Percentiles rank a stretch among this genome's conserved stretches.
These are phyloP conservation scores for Scheffersomyces ergatensis DNA, from an alignment of 805 yeast species.

Conservation along the genomic window DNA sequence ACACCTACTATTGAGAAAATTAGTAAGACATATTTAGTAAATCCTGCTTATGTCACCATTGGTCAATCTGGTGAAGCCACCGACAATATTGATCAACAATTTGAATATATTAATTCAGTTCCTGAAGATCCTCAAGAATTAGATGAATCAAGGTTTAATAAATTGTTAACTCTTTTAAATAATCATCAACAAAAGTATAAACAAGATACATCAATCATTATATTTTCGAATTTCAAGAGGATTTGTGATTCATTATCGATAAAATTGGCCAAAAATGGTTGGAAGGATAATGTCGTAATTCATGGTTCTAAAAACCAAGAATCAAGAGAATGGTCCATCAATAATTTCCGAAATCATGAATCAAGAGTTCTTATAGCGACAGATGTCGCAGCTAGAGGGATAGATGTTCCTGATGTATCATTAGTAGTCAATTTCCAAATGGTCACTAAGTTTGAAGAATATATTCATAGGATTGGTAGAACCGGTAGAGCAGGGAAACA, in stretches of 20 bases:
- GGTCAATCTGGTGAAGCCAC: slow-evolving; percentile 67
- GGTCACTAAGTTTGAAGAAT: slow-evolving; percentile 75
- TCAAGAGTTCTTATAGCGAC: slow-evolving; percentile 80
- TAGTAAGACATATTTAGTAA: slow-evolving; percentile 56
- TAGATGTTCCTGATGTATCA: slow-evolving; percentile 85
- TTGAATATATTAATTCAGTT: slow-evolving; percentile 32
- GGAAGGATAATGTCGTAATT: slow-evolving; percentile 52
- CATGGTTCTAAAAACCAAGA: slow-evolving; percentile 89
- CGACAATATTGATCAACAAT: slow-evolving; percentile 68
- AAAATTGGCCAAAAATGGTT: slow-evolving; percentile 44
- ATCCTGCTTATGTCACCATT: slow-evolving; percentile 64
- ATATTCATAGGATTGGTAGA: slow-evolving; percentile 91
- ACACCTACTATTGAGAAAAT: slow-evolving; percentile 69
- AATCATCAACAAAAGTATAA: slow-evolving; percentile 39
- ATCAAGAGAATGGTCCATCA: slow-evolving; percentile 76
- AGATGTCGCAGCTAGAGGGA: slow-evolving; percentile 94
- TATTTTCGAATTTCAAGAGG: slow-evolving; percentile 77
- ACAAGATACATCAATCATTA: slow-evolving; percentile 45
- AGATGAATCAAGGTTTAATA: slow-evolving; percentile 37
- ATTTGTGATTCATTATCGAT: slow-evolving; percentile 66
- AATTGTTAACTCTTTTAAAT: slow-evolving; percentile 36
- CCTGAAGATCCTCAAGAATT: slow-evolving; percentile 20
- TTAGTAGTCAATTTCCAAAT: slow-evolving; percentile 85
- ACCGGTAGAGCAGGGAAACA: slow-evolving; percentile 91
- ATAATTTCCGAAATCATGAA: slow-evolving; percentile 51